Base-by-base conservation (phyloP, 257 asterid genomes). In the Salvia splendens region DNA sequence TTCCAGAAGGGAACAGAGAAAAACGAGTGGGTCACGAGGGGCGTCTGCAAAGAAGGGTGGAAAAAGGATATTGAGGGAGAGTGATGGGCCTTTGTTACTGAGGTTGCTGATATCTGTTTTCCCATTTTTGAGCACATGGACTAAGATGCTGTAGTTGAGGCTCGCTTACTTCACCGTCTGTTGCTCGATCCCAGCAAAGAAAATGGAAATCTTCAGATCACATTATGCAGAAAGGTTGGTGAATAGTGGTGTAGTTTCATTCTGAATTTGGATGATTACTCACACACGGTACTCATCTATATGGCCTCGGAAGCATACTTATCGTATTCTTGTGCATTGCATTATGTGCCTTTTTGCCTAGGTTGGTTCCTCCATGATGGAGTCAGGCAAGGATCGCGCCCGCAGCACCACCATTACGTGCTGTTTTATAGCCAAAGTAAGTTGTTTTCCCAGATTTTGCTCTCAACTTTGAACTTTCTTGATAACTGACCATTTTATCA, bases 61-160 rank as follows among this genome's bases (percentile, higher is more conserved):
- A 15, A 76, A 61, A 15, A 46, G 56, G 24, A 40, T 64, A 70
- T 66, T 8, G 73, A 65, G 71, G 12, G 64, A 47, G 52, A 64
- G 71, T 32, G 81, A 78, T 10, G 73, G 74, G 17, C 91, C 95
- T 67, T 73, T 83, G 38, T 64, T 89, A 61, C 72, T 92, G 78
- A 87, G 96, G 64, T 74, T 89, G 71, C 50, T 87, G 78, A 60
- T 92, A 61, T 72, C 86, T 5, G 35, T 81, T 72, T 87, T 85
- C 76, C 95, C 96, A 12, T 89, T 91, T 61, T 75, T 80, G 80
- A 77, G 80, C 77, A 82, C 95, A 14, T 88, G 90, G 86, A 82
- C 79, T 48, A 79, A 81, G 74, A 53, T 79, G 75, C 76, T 82
- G 3, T 81, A 71, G 71, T 53, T 14, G 3, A 46, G 43, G 54